A percentile compares a stretch with the other conserved stretches of the same genome.
phyloP scores from a whole-genome alignment of 2,329 filamentous ascomycete species.

The Beauveria varroae region DNA sequence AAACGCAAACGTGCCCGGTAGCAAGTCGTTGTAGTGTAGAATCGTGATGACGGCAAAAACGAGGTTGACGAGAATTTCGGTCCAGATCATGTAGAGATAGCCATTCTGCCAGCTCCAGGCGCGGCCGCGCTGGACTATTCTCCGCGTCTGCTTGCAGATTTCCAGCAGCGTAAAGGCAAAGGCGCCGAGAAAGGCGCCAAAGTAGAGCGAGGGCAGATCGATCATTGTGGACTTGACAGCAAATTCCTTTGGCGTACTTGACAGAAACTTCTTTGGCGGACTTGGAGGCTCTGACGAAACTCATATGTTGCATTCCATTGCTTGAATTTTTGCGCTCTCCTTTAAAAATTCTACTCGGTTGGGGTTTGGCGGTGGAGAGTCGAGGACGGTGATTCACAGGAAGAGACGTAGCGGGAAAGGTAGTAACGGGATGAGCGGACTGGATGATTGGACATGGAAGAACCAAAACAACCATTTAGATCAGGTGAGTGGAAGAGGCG shows the following conservation, averaged over 20 bases:
- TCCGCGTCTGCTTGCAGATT: conserved; percentile 16
- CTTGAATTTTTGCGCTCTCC: background rate
- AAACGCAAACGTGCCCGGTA: background rate
- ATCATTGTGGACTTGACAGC: background rate
- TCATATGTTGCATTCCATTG: background rate
- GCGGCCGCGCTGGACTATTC: conserved; percentile 15
- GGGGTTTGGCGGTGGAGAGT: background rate
- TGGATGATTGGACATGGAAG: background rate
- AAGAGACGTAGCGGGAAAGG: background rate
- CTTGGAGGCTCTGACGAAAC: background rate
- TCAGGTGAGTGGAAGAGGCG: no score
- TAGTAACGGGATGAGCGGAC: background rate
- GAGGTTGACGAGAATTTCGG: conserved; percentile 4
- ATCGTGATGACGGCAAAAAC: conserved; percentile 6
- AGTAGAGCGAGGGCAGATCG: conserved; percentile 19
- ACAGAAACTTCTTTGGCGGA: no score
- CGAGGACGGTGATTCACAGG: background rate
- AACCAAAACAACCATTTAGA: no score
- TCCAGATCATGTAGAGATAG: conserved; percentile 13
- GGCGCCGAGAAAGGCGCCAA: conserved; percentile 20
- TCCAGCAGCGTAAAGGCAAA: conserved; percentile 21
- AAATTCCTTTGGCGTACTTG: no score
- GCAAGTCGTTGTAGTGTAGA: background rate
- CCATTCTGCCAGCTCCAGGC: conserved; percentile 16
- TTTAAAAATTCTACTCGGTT: background rate